A percentile compares a stretch with the other conserved stretches of the same genome.
phyloP scores from a whole-genome alignment of 2,329 filamentous ascomycete species.

The Fusarium chaquense region DNA sequence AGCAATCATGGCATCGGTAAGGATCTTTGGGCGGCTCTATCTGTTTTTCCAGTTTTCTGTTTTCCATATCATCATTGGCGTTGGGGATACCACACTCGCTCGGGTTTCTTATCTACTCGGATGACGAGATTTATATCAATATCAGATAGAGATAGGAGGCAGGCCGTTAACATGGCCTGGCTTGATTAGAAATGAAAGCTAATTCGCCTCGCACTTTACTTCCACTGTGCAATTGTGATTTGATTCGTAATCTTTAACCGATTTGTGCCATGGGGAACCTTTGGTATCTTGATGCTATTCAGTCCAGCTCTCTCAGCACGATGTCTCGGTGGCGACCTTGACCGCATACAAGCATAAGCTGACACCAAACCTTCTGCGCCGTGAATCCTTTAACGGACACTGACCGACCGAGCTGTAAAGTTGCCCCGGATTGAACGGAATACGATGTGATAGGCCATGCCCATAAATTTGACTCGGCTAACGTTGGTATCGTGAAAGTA shows the following conservation, averaged over 20 bases:
- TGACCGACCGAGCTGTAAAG: not conserved
- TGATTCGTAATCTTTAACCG: not conserved
- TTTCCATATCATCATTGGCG: conserved; percentile 43
- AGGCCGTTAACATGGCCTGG: conserved; percentile 24
- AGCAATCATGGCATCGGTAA: conserved; percentile 42
- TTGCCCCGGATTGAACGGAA: not conserved
- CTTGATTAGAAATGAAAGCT: conserved; percentile 55
- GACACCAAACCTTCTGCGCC: not conserved
- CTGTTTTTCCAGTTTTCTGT: conserved; percentile 13
- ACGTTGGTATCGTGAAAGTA: not conserved
- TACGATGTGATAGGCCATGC: conserved; percentile 7
- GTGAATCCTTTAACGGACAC: conserved; percentile 9
- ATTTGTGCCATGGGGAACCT: not conserved
- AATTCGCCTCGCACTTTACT: conserved; percentile 35
- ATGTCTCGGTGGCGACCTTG: conserved; percentile 15
- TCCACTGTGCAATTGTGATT: not conserved
- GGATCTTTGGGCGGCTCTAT: conserved; percentile 34
- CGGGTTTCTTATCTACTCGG: conserved; percentile 22
- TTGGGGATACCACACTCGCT: conserved; percentile 48
- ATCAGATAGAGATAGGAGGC: conserved; percentile 39
- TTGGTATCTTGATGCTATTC: not conserved
- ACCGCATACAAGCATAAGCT: conserved; percentile 10
- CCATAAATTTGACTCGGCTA: not conserved
- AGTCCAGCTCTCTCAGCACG: not conserved
- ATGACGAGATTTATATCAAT: conserved; percentile 18